Conservation (phyloP, 495 filamentous ascomycete genomes). For the Daldinia concentrica region DNA sequence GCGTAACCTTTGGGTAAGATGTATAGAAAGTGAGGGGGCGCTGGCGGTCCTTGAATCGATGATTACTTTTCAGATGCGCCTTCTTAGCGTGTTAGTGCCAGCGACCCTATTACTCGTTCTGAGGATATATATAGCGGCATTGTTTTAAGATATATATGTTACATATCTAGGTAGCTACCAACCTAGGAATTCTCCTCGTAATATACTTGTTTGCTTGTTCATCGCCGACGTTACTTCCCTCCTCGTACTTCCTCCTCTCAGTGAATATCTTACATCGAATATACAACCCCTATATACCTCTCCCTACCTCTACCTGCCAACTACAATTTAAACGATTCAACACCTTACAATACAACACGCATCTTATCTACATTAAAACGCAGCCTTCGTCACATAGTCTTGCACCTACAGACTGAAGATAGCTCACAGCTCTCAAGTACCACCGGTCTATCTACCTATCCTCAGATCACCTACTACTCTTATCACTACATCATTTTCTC, state of each 20-base stretch:
- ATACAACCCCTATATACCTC: not conserved
- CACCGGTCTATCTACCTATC: not conserved
- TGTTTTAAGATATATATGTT: not conserved
- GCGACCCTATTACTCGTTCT: slow-evolving; percentile 20
- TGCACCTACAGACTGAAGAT: not conserved
- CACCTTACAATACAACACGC: not conserved
- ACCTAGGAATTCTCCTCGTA: not conserved
- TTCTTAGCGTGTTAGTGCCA: slow-evolving; percentile 23
- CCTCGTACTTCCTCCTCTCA: not conserved
- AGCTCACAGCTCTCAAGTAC: not conserved
- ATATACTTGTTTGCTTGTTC: slow-evolving; percentile 3
- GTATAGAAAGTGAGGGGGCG: slow-evolving; percentile 19
- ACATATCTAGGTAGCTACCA: too few species aligned
- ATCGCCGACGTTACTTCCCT: not conserved
- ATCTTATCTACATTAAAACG: not conserved
- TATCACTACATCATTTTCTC: not conserved
- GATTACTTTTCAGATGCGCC: slow-evolving; percentile 26
- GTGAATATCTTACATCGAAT: not conserved
- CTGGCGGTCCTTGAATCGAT: slow-evolving; percentile 20
- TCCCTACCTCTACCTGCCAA: not conserved
- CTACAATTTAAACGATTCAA: not conserved
- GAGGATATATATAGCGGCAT: slow-evolving; percentile 16
- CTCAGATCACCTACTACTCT: not conserved
- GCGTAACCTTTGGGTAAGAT: slow-evolving; percentile 9
- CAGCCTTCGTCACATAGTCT: not conserved